Percentiles rank a stretch among this genome's conserved stretches.
phyloP scores from a whole-genome alignment of 139 green algal genomes.

The Micromonas pusilla region DNA sequence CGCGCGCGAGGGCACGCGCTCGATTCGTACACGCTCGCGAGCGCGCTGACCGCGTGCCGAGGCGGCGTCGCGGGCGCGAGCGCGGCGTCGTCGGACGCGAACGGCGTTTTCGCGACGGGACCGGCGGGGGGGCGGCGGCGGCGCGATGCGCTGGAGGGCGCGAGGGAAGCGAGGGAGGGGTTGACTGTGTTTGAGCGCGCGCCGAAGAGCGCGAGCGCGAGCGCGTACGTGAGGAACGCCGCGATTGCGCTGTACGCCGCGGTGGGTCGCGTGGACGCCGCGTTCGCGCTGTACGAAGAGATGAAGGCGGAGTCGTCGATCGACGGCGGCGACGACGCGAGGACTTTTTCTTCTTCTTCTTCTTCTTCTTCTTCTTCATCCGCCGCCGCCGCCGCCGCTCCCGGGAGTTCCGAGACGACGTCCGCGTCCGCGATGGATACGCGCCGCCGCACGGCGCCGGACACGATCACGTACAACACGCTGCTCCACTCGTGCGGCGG shows the following conservation, averaged over 20 bases:
- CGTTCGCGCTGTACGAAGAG: not conserved
- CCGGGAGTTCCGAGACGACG: too few species aligned
- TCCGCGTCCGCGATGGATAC: not conserved
- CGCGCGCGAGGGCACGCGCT: not conserved
- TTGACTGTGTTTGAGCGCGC: not conserved
- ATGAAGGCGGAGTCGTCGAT: not conserved
- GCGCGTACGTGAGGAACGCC: not conserved
- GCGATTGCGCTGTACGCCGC: not conserved
- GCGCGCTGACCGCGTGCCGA: slow-evolving; percentile 1
- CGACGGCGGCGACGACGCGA: not conserved
- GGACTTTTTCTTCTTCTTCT: too few species aligned
- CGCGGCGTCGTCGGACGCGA: too few species aligned
- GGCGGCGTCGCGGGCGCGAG: not conserved
- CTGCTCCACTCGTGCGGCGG: not conserved
- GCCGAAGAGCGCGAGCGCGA: not conserved
- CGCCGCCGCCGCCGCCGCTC: too few species aligned
- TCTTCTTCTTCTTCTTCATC: too few species aligned
- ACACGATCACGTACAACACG: slow-evolving; percentile 18
- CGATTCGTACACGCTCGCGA: not conserved
- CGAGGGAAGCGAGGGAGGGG: not conserved
- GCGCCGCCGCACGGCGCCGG: not conserved
- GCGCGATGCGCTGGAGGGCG: too few species aligned
- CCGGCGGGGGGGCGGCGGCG: too few species aligned
- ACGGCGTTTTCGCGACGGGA: too few species aligned
- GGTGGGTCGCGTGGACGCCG: not conserved